Base-by-base conservation (phyloP, 2,329 filamentous ascomycete genomes). In the Xylariomycetidae sp. region DNA sequence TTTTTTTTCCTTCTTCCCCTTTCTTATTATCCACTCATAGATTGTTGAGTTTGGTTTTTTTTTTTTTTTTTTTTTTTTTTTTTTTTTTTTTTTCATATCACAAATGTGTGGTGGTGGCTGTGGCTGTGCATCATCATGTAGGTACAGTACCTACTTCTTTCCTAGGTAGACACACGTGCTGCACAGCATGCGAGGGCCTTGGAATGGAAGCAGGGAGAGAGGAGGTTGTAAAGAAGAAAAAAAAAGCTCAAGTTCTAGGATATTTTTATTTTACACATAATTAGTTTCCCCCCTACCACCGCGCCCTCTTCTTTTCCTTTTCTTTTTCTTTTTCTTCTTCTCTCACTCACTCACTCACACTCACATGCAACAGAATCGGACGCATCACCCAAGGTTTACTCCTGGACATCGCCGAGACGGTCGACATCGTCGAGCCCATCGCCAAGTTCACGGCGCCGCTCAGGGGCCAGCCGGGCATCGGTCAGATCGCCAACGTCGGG, bases 361-460 rank as follows among this genome's bases (percentile, higher is more conserved):
- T n/a, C n/a, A 36, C 16, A 26, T 29, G 17, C 15, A n/a, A 33
- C 42, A 80, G 89, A 1, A 94, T 95, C 37, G 90, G 89, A 1
- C 72, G 90, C 26, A 75, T 96, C 38, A 94, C 88, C 0, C 72
- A 82, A 37, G 85, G 84, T 0, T 70, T 96, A 4, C 67, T 96
- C n/a, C 62, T 82, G 17, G 67, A 77, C 16, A 64, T 90, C 2
- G 80, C 82, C n/a, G 65, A 77, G 12, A 63, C 70, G 3, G 82
- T 95, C 6, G 89, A 96, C 56, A 70, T 94, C 15, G 77, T 96
- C 19, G 89, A 96, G 65, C 90, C 89, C 0, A 77, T 95, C 14
- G 66, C 70, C 48, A 88, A 88, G 54, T 94, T 96, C 60, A 88
- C 87, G 1, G 69, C 72, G 11, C 64, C 68, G 14, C 62, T 94